Evolutionary conservation across 2,329 filamentous ascomycete species (phyloP), one percentile per base, ranked within the genome.

Genomic region (Fusarium austroafricanum): DNA sequence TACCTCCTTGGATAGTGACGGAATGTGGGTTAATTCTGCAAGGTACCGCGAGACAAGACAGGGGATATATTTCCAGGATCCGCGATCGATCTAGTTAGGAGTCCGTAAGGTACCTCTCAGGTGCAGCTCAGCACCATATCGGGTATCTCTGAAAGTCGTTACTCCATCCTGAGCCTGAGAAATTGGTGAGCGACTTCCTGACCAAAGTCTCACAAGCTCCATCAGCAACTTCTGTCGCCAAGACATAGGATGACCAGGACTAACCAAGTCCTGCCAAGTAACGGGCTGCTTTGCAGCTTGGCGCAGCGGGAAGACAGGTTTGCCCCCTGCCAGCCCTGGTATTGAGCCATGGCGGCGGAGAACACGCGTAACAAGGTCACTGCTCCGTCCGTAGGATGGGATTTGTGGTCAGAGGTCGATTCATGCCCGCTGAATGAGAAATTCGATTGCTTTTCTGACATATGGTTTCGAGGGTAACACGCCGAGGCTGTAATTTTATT

Each of bases 1-100:
- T 54, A 45, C 46, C 46, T 61, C 23, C 37, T 54, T 54, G 50
- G 49, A 57, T 45, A 51, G 61, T 58, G 59, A 55, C 43, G 65
- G 63, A 61, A 68, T 68, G 67, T 70, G 66, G 67, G 58, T 60
- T 12, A 44, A 42, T 47, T 31, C 67, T 70, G 67, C 67, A 69
- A 69, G 67, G 67, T 67, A 69, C 67, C 45, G 45, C 39, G 38
- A 20, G 38, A 58, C 39, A 51, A 58, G 46, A 55, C 66, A 69
- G 49, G 66, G 46, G 37, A 51, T 18, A 28, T 51, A 43, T 47
- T 39, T 35, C 53, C 52, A 59, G 66, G 58, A 70, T 67, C 53
- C 62, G 6, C 67, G 62, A 69, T 70, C 67, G 67, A 69, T 69
- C 66, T 67, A 64, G 44, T 45, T 45, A 51, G 26, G n/a, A 17